phyloP scores from a whole-genome alignment of 2,329 filamentous ascomycete genomes.

The Colletotrichum euphorbiae region DNA sequence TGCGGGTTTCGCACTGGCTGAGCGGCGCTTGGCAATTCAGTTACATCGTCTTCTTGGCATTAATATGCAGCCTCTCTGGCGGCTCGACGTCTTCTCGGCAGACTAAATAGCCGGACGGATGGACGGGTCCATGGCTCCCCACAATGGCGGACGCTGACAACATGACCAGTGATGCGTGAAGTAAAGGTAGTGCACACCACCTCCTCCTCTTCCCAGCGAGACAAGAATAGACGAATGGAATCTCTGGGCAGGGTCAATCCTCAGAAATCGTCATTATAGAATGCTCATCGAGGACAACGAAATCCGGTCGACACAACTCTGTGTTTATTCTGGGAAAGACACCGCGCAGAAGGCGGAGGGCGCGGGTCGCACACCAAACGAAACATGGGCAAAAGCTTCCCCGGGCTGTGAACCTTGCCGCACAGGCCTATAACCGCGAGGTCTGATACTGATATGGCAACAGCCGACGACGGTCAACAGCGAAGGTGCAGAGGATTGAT shows the following conservation, averaged over 20 bases:
- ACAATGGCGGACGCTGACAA: background rate
- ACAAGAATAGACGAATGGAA: conserved; percentile 4
- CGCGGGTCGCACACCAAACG: conserved; percentile 21
- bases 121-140: background rate
- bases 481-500: background rate
- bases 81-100: conserved; percentile 17
- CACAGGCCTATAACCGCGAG: conserved; percentile 6
- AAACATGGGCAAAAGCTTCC: conserved; percentile 39
- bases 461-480: background rate
- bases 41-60: conserved; percentile 28
- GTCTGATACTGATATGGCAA: background rate
- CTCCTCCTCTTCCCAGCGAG: conserved; percentile 2
- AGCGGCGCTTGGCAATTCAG: conserved; percentile 29
- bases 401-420: conserved; percentile 14
- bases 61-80: background rate
- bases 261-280: background rate
- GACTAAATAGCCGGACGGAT: conserved; percentile 12
- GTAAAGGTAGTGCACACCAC: conserved; percentile 5
- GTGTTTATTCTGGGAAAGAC: conserved; percentile 12
- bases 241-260: conserved; percentile 10
- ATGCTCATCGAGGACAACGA: conserved; percentile 6
- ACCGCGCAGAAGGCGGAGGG: background rate
- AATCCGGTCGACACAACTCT: background rate
- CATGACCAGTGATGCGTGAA: background rate
- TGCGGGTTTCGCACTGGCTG: conserved; percentile 27